phyloP scores from a whole-genome alignment of 2,329 filamentous ascomycete species.

The Sporothrix brasiliensis region DNA sequence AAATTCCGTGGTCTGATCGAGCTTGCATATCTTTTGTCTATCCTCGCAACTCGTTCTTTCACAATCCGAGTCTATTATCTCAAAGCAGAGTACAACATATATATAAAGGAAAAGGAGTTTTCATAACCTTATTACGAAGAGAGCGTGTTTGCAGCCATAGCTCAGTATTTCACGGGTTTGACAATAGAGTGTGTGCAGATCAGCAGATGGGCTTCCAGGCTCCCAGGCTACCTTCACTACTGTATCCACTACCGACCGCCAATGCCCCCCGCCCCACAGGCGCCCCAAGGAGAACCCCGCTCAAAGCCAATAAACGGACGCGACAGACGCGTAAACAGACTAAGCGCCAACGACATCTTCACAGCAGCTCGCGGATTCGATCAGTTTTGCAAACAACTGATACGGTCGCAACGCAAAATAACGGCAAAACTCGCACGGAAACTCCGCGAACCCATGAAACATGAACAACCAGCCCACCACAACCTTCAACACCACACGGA shows the following conservation, averaged over 20 bases:
- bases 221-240: not conserved
- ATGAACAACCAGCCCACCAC: slow-evolving; percentile 31
- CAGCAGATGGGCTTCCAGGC: not conserved
- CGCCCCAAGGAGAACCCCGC: slow-evolving; percentile 8
- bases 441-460: not conserved
- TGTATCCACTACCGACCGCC: not conserved
- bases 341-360: not conserved
- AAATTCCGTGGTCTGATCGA: too few species aligned
- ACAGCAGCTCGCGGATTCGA: not conserved
- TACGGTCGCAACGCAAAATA: not conserved
- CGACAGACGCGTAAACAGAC: slow-evolving; percentile 26
- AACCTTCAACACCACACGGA: slow-evolving; percentile 38
- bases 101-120: too few species aligned
- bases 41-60: too few species aligned
- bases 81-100: too few species aligned
- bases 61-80: too few species aligned
- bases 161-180: too few species aligned
- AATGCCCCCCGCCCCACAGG: not conserved
- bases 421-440: not conserved
- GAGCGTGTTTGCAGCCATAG: too few species aligned
- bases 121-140: too few species aligned
- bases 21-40: too few species aligned
- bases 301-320: not conserved
- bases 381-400: not conserved
- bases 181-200: not conserved